phyloP scores from a whole-genome alignment of 371 early-diverging fungal species.

The Chytridiales sp. region DNA sequence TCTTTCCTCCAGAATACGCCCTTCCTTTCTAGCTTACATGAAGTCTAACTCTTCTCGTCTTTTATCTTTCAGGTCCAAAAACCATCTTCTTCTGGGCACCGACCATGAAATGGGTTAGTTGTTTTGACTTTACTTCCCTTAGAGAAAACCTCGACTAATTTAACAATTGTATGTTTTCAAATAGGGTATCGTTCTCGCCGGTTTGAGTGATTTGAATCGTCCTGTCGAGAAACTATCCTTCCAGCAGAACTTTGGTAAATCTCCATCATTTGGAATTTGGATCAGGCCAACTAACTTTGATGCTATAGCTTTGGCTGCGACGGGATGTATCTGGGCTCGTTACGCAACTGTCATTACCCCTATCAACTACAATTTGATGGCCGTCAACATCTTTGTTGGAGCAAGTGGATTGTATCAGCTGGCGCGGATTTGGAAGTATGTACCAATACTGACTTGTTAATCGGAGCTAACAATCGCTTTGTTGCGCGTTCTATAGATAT shows the following conservation, averaged over 20 bases:
- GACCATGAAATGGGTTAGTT: constrained; percentile 79
- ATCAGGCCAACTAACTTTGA: background rate
- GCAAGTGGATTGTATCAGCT: constrained; percentile 84
- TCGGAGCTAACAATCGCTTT: too few relatives aligned
- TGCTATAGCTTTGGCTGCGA: constrained; percentile 76
- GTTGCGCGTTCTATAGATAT: too few relatives aligned
- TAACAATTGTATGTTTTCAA: constrained; percentile 3
- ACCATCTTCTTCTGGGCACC: constrained; percentile 91
- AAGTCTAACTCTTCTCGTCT: too few relatives aligned
- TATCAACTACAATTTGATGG: constrained; percentile 82
- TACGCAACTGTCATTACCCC: constrained; percentile 93
- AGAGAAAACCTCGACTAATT: constrained; percentile 23
- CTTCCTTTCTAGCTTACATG: too few relatives aligned
- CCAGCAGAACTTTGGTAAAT: constrained; percentile 66
- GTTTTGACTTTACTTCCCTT: background rate
- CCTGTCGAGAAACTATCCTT: constrained; percentile 90
- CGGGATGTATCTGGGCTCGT: constrained; percentile 95
- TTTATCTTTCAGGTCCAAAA: constrained; percentile 68
- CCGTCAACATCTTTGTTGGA: constrained; percentile 92
- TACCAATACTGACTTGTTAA: too few relatives aligned
- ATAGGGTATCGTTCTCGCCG: constrained; percentile 86
- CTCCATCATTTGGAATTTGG: background rate
- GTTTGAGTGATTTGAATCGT: constrained; percentile 84
- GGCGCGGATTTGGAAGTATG: constrained; percentile 74
- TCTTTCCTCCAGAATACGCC: background rate